Base-by-base conservation (phyloP, 805 yeast species). In the Kuraishia molischiana region DNA sequence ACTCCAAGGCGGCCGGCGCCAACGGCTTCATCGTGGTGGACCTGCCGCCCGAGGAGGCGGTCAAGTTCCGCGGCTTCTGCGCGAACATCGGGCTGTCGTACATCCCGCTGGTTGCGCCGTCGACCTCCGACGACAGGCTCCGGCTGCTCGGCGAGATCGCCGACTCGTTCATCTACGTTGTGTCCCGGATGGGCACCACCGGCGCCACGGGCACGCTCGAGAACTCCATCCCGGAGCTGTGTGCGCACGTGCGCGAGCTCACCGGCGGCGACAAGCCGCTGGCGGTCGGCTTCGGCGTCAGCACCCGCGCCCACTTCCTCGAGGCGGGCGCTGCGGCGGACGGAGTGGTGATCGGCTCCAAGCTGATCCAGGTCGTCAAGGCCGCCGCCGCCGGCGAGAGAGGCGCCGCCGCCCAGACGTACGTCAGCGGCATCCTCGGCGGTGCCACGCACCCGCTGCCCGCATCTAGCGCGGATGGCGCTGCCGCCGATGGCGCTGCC, bases 271-370 rank as follows among this genome's bases (percentile, higher is more conserved):
- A 77, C 37, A 80, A 74, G 30, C 95, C 95, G 26, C 57, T 89
- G 43, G 97, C 97, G 19, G 96, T 92, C 34, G 99, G 99, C 1
- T 92, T 92, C 50, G 99, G 99, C 59, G 94, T 92, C 39, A 77
- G 92, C 31, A 90, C 95, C 10, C 77, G 95, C 62, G 95, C 87
- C 44, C 97, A 92, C 61, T 89, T 80, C 59, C 55, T 74, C 44
- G 66, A 74, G 33, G 95, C 90, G 26, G 94, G 95, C 42, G 57
- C 73, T 11, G 62, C 75, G 32, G 83, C 97, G 11, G 96, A 92
- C 53, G 99, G 96, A 66, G 95, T 89, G 29, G 98, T 90, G 24
- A 87, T 92, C 56, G 99, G 98, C 13, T 80, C 94, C 29, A 84
- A 83, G 58, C 69, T 92, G 44, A 74, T 92, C 44, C 73, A 80